phyloP scores from a whole-genome alignment of 1,284 basidiomycete genomes.

The Trichosporon ovoides region DNA sequence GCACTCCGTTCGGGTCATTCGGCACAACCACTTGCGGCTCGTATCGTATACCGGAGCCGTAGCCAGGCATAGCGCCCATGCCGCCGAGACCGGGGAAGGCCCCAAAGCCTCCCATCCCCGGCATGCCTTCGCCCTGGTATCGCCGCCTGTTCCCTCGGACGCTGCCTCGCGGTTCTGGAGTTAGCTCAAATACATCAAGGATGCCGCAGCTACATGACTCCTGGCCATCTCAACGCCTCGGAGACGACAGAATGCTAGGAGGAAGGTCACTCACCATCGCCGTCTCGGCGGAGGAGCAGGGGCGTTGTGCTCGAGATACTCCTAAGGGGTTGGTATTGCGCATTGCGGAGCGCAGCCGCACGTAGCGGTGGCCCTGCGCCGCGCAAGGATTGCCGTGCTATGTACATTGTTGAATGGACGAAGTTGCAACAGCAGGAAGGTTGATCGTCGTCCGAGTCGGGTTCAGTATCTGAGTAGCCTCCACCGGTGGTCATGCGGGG shows the following conservation, averaged over 20 bases:
- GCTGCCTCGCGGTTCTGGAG: not conserved
- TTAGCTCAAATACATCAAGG: not conserved
- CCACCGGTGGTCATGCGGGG: not conserved
- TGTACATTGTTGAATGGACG: constrained; percentile 5
- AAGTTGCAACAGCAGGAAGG: not conserved
- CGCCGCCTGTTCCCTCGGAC: not conserved
- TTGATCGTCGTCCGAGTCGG: not conserved
- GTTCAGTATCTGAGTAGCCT: not conserved
- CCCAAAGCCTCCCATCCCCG: not conserved
- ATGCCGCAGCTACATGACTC: too few relatives aligned
- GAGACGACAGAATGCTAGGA: too few relatives aligned
- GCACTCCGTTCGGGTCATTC: constrained; percentile 39
- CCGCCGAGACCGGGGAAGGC: not conserved
- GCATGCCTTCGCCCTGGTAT: not conserved
- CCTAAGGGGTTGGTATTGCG: not conserved
- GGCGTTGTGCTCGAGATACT: not conserved
- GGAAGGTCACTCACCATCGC: not conserved
- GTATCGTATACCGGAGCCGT: not conserved
- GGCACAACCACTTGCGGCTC: constrained; percentile 32
- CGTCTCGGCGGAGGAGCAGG: not conserved
- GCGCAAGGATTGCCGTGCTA: not conserved
- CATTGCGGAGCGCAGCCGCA: not conserved
- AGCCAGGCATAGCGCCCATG: constrained; percentile 1
- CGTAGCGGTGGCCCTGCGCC: not conserved
- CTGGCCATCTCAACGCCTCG: too few relatives aligned